These are phyloP conservation scores for Lunasporangiospora selenospora DNA, from an alignment of 192 early-diverging fungal genomes.

Conservation along the genomic window DNA sequence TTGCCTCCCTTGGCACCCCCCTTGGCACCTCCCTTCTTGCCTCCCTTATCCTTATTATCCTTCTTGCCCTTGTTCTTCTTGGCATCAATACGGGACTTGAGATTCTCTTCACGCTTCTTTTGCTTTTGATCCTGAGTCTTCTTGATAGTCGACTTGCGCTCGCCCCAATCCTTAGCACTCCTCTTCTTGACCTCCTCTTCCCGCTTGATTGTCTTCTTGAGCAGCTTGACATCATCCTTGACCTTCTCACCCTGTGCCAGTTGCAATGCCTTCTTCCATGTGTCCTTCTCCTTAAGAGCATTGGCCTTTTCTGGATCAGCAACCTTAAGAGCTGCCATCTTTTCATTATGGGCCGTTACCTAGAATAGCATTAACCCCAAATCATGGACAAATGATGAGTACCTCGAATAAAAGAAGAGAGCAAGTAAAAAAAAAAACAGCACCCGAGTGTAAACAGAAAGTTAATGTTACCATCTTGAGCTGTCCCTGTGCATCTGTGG, in stretches of 20 bases:
- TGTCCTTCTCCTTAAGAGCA: conserved; percentile 74
- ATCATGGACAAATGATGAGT: background rate
- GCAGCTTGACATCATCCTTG: conserved; percentile 87
- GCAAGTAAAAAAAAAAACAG: background rate
- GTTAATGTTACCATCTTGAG: conserved; percentile 58
- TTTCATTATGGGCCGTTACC: conserved; percentile 76
- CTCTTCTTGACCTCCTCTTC: conserved; percentile 84
- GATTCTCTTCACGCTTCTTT: conserved; percentile 85
- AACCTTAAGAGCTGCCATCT: conserved; percentile 74
- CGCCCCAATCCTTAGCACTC: conserved; percentile 83
- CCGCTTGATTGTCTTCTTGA: conserved; percentile 93
- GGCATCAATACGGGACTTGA: conserved; percentile 79
- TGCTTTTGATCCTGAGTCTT: conserved; percentile 70
- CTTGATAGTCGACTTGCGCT: conserved; percentile 71
- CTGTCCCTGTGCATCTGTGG: conserved; percentile 65
- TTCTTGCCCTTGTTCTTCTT: conserved; percentile 79
- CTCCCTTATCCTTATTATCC: conserved; percentile 27
- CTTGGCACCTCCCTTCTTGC: conserved; percentile 60
- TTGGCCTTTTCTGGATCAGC: conserved; percentile 66
- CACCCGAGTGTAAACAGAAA: background rate
- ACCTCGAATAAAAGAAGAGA: background rate
- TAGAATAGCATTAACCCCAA: background rate
- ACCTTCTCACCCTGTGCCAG: conserved; percentile 90
- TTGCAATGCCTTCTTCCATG: conserved; percentile 83
- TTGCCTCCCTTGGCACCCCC: conserved; percentile 15